These are phyloP conservation scores for Hypholoma fasciculare DNA, from an alignment of 768 basidiomycete genomes.

Conservation along the genomic window DNA sequence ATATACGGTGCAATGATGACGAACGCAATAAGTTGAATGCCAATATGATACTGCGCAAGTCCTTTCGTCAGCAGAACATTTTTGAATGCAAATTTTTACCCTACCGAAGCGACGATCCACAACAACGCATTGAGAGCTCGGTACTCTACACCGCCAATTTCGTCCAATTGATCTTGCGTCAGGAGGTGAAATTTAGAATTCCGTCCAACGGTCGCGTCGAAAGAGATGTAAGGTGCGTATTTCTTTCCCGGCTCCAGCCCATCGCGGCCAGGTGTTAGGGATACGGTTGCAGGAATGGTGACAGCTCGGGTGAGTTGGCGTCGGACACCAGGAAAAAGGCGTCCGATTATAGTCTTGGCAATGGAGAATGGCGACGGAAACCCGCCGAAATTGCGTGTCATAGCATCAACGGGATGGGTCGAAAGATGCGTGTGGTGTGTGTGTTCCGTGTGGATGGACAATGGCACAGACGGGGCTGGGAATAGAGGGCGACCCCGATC, in stretches of 20 bases:
- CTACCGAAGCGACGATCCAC: constrained; percentile 76
- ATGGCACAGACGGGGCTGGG: constrained; percentile 4
- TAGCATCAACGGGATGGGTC: constrained; percentile 15
- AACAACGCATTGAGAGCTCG: constrained; percentile 77
- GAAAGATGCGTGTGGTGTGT: constrained; percentile 11
- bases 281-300: constrained; percentile 73
- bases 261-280: constrained; percentile 47
- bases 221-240: constrained; percentile 79
- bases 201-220: constrained; percentile 80
- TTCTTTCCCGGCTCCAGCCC: constrained; percentile 42
- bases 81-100: constrained; percentile 25
- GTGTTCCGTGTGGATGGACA: constrained; percentile 14
- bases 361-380: constrained; percentile 73
- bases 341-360: constrained; percentile 45
- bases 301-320: constrained; percentile 64
- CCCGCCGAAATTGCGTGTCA: constrained; percentile 63
- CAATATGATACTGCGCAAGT: constrained; percentile 70
- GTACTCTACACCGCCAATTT: constrained; percentile 93
- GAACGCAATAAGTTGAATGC: constrained; percentile 67
- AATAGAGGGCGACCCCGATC: constrained; percentile 9
- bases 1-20: constrained; percentile 83
- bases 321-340: constrained; percentile 64
- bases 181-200: constrained; percentile 74
- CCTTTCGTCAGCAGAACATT: neutral
- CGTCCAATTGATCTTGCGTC: constrained; percentile 82